Percentiles rank a stretch among this genome's conserved stretches.
These are phyloP conservation scores for Clitocybe nebularis DNA, from an alignment of 1,284 basidiomycete species.

Conservation along the genomic window DNA sequence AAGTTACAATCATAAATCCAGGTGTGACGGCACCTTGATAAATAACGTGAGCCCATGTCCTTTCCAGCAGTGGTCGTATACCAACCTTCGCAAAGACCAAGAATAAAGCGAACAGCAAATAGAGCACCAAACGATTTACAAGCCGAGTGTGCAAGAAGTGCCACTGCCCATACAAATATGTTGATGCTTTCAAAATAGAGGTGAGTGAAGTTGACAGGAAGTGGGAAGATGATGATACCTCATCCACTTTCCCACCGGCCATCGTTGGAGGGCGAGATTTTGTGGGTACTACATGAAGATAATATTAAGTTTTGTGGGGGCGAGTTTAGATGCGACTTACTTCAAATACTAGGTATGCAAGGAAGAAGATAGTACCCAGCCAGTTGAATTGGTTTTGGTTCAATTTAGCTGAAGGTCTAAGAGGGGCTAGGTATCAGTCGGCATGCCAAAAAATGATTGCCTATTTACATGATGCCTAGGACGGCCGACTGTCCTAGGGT, in stretches of 20 bases:
- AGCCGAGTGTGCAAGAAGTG: slow-evolving; percentile 63
- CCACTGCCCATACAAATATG: slow-evolving; percentile 67
- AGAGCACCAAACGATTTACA: slow-evolving; percentile 71
- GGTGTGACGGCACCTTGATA: slow-evolving; percentile 71
- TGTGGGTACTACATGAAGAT: slow-evolving; percentile 63
- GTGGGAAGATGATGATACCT: slow-evolving; percentile 55
- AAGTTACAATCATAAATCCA: slow-evolving; percentile 68
- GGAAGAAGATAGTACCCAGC: slow-evolving; percentile 75
- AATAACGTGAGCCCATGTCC: background rate
- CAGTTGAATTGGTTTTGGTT: slow-evolving; percentile 54
- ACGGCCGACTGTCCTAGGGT: slow-evolving; percentile 72
- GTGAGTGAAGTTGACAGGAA: background rate
- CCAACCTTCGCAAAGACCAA: slow-evolving; percentile 71
- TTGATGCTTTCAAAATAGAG: slow-evolving; percentile 44
- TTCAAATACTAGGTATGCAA: slow-evolving; percentile 53
- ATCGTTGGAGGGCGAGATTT: slow-evolving; percentile 71
- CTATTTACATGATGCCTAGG: slow-evolving; percentile 57
- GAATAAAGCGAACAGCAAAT: slow-evolving; percentile 62
- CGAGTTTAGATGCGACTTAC: slow-evolving; percentile 20
- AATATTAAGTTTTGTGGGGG: background rate
- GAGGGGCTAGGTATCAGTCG: slow-evolving; percentile 13
- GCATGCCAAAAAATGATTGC: background rate
- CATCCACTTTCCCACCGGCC: slow-evolving; percentile 85
- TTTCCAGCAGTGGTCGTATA: background rate
- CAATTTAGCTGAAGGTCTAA: slow-evolving; percentile 37